phyloP scores from a whole-genome alignment of 2,329 filamentous ascomycete species.

The Didymella arachidicola region DNA sequence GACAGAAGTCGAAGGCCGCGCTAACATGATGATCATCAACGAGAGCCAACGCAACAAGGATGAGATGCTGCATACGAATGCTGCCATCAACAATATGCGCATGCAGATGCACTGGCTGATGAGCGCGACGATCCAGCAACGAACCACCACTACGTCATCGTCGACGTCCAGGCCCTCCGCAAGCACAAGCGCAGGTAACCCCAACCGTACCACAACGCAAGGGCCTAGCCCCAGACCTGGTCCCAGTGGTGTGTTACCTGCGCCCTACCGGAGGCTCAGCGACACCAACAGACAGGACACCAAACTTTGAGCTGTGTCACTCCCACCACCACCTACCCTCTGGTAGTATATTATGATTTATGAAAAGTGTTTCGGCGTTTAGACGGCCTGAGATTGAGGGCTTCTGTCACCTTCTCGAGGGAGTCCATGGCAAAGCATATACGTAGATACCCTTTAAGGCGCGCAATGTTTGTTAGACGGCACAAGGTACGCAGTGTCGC shows the following conservation, averaged over 20 bases:
- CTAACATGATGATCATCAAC: slow-evolving; percentile 69
- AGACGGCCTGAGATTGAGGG: neutral
- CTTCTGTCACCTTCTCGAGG: slow-evolving; percentile 13
- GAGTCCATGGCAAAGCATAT: slow-evolving; percentile 22
- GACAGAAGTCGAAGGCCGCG: slow-evolving; percentile 66
- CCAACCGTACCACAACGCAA: slow-evolving; percentile 38
- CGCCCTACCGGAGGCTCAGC: slow-evolving; percentile 44
- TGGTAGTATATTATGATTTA: slow-evolving; percentile 23
- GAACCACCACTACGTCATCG: slow-evolving; percentile 36
- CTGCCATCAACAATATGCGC: slow-evolving; percentile 65
- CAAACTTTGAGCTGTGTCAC: slow-evolving; percentile 36
- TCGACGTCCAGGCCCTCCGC: slow-evolving; percentile 37
- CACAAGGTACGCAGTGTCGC: neutral
- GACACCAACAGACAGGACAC: slow-evolving; percentile 49
- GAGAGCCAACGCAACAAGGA: slow-evolving; percentile 68
- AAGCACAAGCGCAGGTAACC: slow-evolving; percentile 32
- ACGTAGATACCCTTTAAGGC: slow-evolving; percentile 24
- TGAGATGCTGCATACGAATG: slow-evolving; percentile 68
- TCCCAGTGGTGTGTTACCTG: slow-evolving; percentile 36
- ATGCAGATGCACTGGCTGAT: slow-evolving; percentile 71
- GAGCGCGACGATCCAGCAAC: slow-evolving; percentile 61
- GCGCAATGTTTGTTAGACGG: slow-evolving; percentile 3
- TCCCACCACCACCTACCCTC: slow-evolving; percentile 1
- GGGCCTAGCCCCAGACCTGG: slow-evolving; percentile 32
- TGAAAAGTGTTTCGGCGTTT: slow-evolving; percentile 32